These are phyloP conservation scores for Phaeophleospora eucalypticola DNA, from an alignment of 2,329 filamentous ascomycete species.

Conservation along the genomic window DNA sequence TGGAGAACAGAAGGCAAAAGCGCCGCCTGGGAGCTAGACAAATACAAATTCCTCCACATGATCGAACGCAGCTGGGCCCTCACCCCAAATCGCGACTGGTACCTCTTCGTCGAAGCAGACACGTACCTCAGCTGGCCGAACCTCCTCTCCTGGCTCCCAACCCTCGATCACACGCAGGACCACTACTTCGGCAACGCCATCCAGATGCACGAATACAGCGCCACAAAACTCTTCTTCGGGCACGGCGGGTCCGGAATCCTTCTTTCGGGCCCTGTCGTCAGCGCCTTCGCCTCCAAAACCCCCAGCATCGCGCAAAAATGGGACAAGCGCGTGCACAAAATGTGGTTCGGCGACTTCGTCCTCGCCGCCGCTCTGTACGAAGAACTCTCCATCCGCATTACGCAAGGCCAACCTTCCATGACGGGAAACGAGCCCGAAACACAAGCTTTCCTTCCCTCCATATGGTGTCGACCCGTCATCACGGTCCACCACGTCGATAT, in stretches of 20 bases:
- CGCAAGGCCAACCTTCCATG: slow-evolving; percentile 20
- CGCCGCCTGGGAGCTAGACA: slow-evolving; percentile 48
- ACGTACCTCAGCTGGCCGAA: slow-evolving; percentile 44
- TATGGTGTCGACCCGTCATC: slow-evolving; percentile 27
- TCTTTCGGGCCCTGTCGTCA: slow-evolving; percentile 22
- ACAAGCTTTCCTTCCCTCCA: slow-evolving; percentile 15
- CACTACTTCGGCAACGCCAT: slow-evolving; percentile 52
- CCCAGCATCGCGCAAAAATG: slow-evolving; percentile 19
- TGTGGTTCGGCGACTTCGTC: slow-evolving; percentile 26
- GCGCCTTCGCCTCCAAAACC: slow-evolving; percentile 10
- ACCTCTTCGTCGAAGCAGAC: slow-evolving; percentile 52
- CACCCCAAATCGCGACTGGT: slow-evolving; percentile 38
- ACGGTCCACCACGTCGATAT: slow-evolving; percentile 25
- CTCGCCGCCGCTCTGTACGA: slow-evolving; percentile 23
- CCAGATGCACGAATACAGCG: slow-evolving; percentile 33
- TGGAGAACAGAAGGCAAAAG: slow-evolving; percentile 16
- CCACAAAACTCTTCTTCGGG: slow-evolving; percentile 15
- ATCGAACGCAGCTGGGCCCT: slow-evolving; percentile 42
- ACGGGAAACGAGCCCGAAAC: slow-evolving; percentile 18
- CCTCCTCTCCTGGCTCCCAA: slow-evolving; percentile 43
- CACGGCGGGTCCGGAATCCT: slow-evolving; percentile 27
- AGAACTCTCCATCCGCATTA: slow-evolving; percentile 22
- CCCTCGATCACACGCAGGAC: slow-evolving; percentile 39
- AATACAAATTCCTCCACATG: slow-evolving; percentile 52
- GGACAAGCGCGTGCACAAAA: slow-evolving; percentile 19